A percentile compares a stretch with the other conserved stretches of the same genome.
phyloP scores from a whole-genome alignment of 257 asterid species.

The Petunia axillaris region DNA sequence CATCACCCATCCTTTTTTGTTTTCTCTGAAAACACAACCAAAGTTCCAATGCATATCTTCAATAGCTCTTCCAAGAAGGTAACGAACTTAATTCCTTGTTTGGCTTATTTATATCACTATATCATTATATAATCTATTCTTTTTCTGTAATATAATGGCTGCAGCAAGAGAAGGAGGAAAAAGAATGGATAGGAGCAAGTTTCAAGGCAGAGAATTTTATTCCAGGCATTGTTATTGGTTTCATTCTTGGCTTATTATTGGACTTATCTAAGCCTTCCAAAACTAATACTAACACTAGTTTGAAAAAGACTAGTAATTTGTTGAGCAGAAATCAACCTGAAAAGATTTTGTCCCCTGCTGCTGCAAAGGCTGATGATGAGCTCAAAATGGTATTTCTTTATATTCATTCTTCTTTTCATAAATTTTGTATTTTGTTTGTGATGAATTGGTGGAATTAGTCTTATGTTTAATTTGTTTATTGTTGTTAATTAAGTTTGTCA shows the following conservation, averaged over 20 bases:
- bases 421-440: neutral
- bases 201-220: slow-evolving; percentile 91
- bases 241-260: slow-evolving; percentile 68
- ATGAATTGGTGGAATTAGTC: neutral
- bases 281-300: slow-evolving; percentile 30
- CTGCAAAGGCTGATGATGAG: slow-evolving; percentile 56
- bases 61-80: slow-evolving; percentile 58
- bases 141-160: neutral
- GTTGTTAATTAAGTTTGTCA: neutral
- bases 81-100: neutral
- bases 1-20: neutral
- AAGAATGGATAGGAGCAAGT: slow-evolving; percentile 73
- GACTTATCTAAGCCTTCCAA: slow-evolving; percentile 62
- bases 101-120: neutral
- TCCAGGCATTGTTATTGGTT: slow-evolving; percentile 90
- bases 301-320: slow-evolving; percentile 46
- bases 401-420: neutral
- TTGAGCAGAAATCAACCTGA: slow-evolving; percentile 47
- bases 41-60: slow-evolving; percentile 26
- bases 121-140: neutral
- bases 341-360: slow-evolving; percentile 40
- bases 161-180: slow-evolving; percentile 55
- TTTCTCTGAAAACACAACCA: neutral
- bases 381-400: slow-evolving; percentile 70
- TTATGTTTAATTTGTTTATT: neutral